These are phyloP conservation scores for Penicillium sumatraense DNA, from an alignment of 2,329 filamentous ascomycete species.

Conservation along the genomic window DNA sequence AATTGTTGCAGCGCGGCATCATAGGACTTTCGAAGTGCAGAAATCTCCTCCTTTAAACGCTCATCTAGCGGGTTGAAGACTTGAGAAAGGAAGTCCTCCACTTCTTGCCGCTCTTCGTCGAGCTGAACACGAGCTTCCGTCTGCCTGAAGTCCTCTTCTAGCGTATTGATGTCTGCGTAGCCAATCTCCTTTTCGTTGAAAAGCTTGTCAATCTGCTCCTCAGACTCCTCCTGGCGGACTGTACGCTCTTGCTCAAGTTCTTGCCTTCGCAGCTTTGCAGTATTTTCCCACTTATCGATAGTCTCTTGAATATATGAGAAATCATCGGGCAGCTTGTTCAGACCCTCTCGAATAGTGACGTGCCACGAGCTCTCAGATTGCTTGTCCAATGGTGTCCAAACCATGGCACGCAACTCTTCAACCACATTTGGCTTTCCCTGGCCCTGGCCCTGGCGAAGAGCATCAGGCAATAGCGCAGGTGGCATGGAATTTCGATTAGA, in stretches of 20 bases:
- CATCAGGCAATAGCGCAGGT: conserved; percentile 35
- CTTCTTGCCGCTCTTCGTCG: conserved; percentile 58
- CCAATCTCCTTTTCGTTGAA: conserved; percentile 63
- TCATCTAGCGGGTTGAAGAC: conserved; percentile 58
- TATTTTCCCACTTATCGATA: conserved; percentile 52
- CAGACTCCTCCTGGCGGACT: conserved; percentile 56
- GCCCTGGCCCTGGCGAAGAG: conserved; percentile 38
- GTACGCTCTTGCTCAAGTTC: conserved; percentile 54
- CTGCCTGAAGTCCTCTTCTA: conserved; percentile 61
- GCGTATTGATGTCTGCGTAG: conserved; percentile 59
- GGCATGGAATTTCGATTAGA: conserved; percentile 30
- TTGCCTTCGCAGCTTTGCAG: conserved; percentile 48
- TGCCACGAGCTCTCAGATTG: conserved; percentile 40
- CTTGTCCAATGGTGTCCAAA: conserved; percentile 38
- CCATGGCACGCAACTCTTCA: conserved; percentile 41
- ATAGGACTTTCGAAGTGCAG: conserved; percentile 52
- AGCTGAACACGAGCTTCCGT: conserved; percentile 56
- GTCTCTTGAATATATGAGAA: conserved; percentile 50
- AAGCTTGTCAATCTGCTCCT: conserved; percentile 57
- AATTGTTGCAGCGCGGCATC: conserved; percentile 49
- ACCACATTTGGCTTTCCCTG: conserved; percentile 33
- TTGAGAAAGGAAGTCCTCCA: conserved; percentile 54
- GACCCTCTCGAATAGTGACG: conserved; percentile 35
- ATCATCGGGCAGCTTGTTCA: conserved; percentile 45
- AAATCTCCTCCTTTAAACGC: conserved; percentile 55